Base-by-base conservation (phyloP, 345 rosid genomes). In the Rhodomyrtus tomentosa region DNA sequence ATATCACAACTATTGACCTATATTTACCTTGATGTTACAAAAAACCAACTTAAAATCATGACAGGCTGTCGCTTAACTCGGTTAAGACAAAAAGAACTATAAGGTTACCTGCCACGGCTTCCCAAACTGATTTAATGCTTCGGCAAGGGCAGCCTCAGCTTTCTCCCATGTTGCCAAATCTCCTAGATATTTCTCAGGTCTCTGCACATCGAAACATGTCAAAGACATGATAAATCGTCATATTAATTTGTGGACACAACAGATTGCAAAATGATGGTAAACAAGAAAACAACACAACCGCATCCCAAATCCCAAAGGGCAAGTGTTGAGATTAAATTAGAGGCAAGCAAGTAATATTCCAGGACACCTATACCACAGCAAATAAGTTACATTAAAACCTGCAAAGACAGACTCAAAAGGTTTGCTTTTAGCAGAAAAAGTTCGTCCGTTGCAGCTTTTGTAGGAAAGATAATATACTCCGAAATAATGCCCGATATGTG, bases 111-210 rank as follows among this genome's bases (percentile, higher is more conserved):
- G 90, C 96, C 98, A 97, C 25, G 94, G 91, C 90, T 95, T 92
- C 85, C 98, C 98, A 89, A 92, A 95, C 86, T 90, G 94, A 62
- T 91, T 83, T 86, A 97, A 86, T 24, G 99, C 99, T 86, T 91
- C 93, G 38, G 90, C 82, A 86, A 97, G 99, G 87, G 93, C 93
- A 22, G 88, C 91, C 90, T 97, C 99, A 82, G 99, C 99, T 91
- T 88, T 93, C 45, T 95, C 92, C 99, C 99, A 97, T 82, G 98
- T 92, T 82, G 56, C 93, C 87, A 91, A 29, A 85, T 92, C 92
- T 55, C 99, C 99, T 55, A 94, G 92, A 89, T 88, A 94, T 86
- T 96, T 96, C 87, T 98, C 99, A 80, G 99, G 99, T 93, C 98
- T 95, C 99, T 96, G 84, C 74, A 90, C 82, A 74, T 59, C 54